A percentile compares a stretch with the other conserved stretches of the same genome.
Evolutionary conservation across 2,329 filamentous ascomycete species (phyloP).

Genomic region (Pyrenophora graminea): DNA sequence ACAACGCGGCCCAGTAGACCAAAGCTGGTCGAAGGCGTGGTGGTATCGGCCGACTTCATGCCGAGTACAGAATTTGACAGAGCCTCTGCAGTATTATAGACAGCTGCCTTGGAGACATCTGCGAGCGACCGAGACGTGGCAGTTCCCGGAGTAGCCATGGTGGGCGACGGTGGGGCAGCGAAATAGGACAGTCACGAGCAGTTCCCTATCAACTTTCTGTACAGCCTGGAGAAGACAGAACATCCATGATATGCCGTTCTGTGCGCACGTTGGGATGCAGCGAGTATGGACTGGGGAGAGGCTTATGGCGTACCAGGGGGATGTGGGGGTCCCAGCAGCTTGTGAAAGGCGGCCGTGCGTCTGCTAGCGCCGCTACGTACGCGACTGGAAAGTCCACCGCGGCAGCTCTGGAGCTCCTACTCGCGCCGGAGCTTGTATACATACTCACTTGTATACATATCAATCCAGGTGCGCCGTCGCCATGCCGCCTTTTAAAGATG

Average conservation of each 20-base stretch:
- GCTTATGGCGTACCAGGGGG: background rate
- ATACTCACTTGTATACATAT: constrained; percentile 18
- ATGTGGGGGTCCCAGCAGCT: constrained; percentile 7
- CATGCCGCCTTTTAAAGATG: constrained; percentile 53
- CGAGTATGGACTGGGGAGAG: constrained; percentile 11
- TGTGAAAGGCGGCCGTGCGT: constrained; percentile 13
- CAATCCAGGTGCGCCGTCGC: constrained; percentile 15
- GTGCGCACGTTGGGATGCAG: constrained; percentile 26
- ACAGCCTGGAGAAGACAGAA: constrained; percentile 11
- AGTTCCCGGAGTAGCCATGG: constrained; percentile 32
- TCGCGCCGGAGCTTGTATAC: constrained; percentile 19
- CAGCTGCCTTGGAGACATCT: constrained; percentile 14
- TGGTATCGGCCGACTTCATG: constrained; percentile 25
- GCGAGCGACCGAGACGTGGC: constrained; percentile 21
- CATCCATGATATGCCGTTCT: constrained; percentile 24
- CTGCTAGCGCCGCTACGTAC: constrained; percentile 5
- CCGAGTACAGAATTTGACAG: constrained; percentile 26
- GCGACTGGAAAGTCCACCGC: constrained; percentile 12
- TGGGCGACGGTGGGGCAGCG: constrained; percentile 7
- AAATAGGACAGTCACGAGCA: constrained; percentile 13
- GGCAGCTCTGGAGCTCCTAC: constrained; percentile 13
- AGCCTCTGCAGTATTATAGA: constrained; percentile 23
- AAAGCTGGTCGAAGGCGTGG: constrained; percentile 38
- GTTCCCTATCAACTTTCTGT: constrained; percentile 3
- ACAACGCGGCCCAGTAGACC: constrained; percentile 56